Base-by-base conservation (phyloP, 2,329 filamentous ascomycete species). In the Tolypocladium album region DNA sequence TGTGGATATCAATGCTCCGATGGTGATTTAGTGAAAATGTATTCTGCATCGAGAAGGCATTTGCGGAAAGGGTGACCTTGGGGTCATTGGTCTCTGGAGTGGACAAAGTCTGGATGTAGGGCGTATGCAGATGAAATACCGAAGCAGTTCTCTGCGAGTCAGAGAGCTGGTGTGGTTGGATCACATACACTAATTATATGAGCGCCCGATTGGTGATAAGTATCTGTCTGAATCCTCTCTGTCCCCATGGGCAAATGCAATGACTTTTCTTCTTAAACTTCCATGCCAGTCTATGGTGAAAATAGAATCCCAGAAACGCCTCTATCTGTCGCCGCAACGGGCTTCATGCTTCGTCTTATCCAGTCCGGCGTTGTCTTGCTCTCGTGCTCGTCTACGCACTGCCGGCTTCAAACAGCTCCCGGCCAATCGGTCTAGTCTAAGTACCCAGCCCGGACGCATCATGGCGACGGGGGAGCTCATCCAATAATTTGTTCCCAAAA, bases 271-370 rank as follows among this genome's bases (percentile, higher is more conserved):
- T 55, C 31, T 36, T 45, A 24, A 47, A 24, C 55, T 42, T 55
- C 31, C 31, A 55, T 55, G 50, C 24, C 55, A 50, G 56, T 57
- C 39, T 40, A 60, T 36, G 53, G 42, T 27, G 40, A 40, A 50
- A 22, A 50, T 22, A 55, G 6, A 60, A 52, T 43, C 15, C 40
- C 43, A 39, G 3, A 59, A 60, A 61, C 59, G 59, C 60, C 58
- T 61, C 60, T 58, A 56, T 57, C 58, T 42, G 58, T n/a, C 40
- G 40, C 36, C 24, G 36, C 45, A 31, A 38, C 45, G 43, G 17
- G 3, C 4, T 12, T 34, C 11, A 6, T 55, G 50, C 50, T 20
- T 34, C 36, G 24, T 61, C 55, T 59, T 59, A 59, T 55, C 27
- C 42, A 38, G 56, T 36, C 17, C 36, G 27, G 27, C 4, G 24